Base-by-base conservation (phyloP, 768 basidiomycete species). In the Naganishia vaughanmartiniae region DNA sequence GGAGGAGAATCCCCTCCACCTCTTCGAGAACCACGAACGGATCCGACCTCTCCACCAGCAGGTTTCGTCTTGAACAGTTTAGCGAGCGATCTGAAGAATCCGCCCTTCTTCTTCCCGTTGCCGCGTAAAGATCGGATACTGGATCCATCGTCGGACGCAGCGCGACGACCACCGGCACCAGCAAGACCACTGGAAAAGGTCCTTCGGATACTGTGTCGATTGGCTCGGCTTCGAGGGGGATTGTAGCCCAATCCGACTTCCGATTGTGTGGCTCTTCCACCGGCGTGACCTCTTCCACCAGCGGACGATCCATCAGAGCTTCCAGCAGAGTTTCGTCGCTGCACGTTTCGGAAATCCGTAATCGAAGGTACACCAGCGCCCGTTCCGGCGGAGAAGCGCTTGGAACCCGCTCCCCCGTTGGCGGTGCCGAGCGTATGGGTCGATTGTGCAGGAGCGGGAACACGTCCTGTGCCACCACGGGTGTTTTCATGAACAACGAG, bases 401-500 rank as follows among this genome's bases (percentile, higher is more conserved):
- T 42, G 24, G 60, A 63, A 26, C 48, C 48, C 7, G 48, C 24
- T 2, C 68, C 68, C 12, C 68, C 68, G 30, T 42, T 36, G 26
- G 26, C 30, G 46, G 48, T n/a, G n/a, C 36, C 57, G 39, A 57
- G 14, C 30, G 68, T 57, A 21, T 34, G 42, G 34, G 12, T 28
- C 6, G 55, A 58, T 4, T 19, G 30, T n/a, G 57, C 42, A 34
- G 55, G 42, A 15, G 57, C 56, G 11, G 48, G 56, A 15, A 53
- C 67, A 39, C 70, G n/a, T 60, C 65, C 69, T 9, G 70, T 21
- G n/a, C 51, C 54, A 21, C 74, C 75, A 65, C 76, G 70, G n/a
- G 65, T 24, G 72, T 81, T 81, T 71, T 81, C 80, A 54, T 81
- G 80, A 11, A 81, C 76, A 14, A 78, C 77, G 24, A 78, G 58